These are phyloP conservation scores for Scalesia atractyloides DNA, from an alignment of 129 eudicot species.

Conservation along the genomic window DNA sequence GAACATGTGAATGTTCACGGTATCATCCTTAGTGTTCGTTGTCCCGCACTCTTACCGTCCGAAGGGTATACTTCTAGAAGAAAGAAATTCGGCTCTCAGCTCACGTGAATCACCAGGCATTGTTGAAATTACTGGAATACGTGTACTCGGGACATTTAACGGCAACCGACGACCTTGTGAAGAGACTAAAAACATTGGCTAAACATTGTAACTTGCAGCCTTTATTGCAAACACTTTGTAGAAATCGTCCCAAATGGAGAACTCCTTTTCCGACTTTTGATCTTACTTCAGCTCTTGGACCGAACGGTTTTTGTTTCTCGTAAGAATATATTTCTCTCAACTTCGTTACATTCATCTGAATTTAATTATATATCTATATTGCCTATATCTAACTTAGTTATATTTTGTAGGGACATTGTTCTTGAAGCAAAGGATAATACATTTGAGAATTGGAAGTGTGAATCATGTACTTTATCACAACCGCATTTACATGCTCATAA, in stretches of 20 bases:
- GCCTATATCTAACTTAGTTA: not conserved
- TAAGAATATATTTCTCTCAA: constrained; percentile 36
- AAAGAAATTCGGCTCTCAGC: constrained; percentile 61
- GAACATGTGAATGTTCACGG: constrained; percentile 60
- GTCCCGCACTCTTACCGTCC: constrained; percentile 63
- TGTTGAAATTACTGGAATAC: constrained; percentile 68
- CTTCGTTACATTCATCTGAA: not conserved
- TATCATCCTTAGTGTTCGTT: constrained; percentile 62
- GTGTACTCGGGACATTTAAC: constrained; percentile 69
- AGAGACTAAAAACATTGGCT: constrained; percentile 65
- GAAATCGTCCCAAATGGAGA: constrained; percentile 72
- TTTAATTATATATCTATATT: not conserved
- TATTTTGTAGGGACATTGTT: constrained; percentile 58
- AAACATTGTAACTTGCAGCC: constrained; percentile 70
- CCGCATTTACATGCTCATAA: constrained; percentile 86
- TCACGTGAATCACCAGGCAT: constrained; percentile 61
- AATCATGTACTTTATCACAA: constrained; percentile 44
- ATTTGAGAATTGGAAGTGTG: constrained; percentile 52
- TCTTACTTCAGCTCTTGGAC: constrained; percentile 69
- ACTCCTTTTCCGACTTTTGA: constrained; percentile 58
- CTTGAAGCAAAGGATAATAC: constrained; percentile 59
- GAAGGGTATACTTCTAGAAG: constrained; percentile 27
- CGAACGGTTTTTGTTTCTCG: constrained; percentile 60
- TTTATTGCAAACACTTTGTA: constrained; percentile 53
- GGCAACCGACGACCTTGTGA: constrained; percentile 56